Conservation (phyloP, 768 basidiomycete species). For the Suillus tomentosus region DNA sequence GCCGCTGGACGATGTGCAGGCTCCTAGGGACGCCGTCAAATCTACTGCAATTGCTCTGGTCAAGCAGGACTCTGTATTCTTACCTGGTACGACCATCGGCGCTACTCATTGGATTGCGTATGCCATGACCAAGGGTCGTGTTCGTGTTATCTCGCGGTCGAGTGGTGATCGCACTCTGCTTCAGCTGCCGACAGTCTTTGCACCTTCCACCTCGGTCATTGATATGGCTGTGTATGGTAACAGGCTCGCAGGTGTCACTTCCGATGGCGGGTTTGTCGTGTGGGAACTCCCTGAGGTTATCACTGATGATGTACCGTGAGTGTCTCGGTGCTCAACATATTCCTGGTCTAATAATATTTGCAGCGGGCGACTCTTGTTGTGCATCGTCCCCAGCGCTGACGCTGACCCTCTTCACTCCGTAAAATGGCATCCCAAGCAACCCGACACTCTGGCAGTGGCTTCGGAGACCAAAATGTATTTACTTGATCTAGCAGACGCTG, state of each 20-base stretch:
- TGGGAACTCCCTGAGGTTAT: conserved; percentile 86
- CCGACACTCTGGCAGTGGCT: conserved; percentile 80
- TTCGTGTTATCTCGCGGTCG: conserved; percentile 85
- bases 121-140: conserved; percentile 89
- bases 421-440: conserved; percentile 87
- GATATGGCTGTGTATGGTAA: conserved; percentile 89
- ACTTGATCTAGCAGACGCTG: conserved; percentile 68
- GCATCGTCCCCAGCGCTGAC: conserved; percentile 61
- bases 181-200: conserved; percentile 70
- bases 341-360: conserved; percentile 17
- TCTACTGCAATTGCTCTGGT: conserved; percentile 91
- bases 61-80: conserved; percentile 80
- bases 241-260: conserved; percentile 82
- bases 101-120: conserved; percentile 93
- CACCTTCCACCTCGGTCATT: conserved; percentile 60
- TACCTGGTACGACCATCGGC: conserved; percentile 86
- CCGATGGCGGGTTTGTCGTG: conserved; percentile 86
- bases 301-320: conserved; percentile 85
- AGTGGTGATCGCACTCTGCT: conserved; percentile 86
- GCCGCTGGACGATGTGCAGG: conserved; percentile 72
- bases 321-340: conserved; percentile 19
- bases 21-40: conserved; percentile 74
- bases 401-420: conserved; percentile 72
- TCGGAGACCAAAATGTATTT: conserved; percentile 76
- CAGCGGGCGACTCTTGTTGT: conserved; percentile 70